Evolutionary conservation across 2,329 filamentous ascomycete genomes (phyloP).

Genomic region (Colletotrichum theobromicola): DNA sequence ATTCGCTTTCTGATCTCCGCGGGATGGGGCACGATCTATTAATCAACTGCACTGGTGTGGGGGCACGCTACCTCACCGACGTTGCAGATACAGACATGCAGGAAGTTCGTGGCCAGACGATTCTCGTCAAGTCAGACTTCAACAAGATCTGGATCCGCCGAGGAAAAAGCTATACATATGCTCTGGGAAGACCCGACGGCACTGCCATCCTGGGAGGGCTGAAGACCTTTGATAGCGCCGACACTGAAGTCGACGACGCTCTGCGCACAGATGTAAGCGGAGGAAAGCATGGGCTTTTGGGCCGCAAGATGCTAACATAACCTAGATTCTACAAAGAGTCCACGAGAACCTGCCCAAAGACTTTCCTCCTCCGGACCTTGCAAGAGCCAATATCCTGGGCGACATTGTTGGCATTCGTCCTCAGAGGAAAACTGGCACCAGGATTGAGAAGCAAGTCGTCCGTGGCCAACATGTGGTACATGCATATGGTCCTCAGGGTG

Average conservation of each 20-base stretch:
- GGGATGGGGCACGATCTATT: neutral
- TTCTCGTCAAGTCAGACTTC: neutral
- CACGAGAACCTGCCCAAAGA: neutral
- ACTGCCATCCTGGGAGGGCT: neutral
- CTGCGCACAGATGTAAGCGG: neutral
- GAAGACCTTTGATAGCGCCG: neutral
- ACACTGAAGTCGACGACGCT: neutral
- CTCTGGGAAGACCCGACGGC: neutral
- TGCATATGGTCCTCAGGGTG: neutral
- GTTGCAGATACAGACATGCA: neutral
- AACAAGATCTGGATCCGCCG: neutral
- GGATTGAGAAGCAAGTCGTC: neutral
- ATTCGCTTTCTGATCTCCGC: neutral
- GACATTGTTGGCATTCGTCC: neutral
- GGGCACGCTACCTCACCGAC: neutral
- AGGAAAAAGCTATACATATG: neutral
- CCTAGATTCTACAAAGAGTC: neutral
- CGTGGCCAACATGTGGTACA: neutral
- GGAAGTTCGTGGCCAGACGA: neutral
- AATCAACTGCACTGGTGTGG: neutral
- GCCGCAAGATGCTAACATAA: neutral
- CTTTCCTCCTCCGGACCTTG: neutral
- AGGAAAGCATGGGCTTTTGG: neutral
- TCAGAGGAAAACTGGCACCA: neutral
- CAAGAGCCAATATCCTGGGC: neutral